Base-by-base conservation (phyloP, 2,329 filamentous ascomycete genomes). In the Dactylonectria estremocensis region DNA sequence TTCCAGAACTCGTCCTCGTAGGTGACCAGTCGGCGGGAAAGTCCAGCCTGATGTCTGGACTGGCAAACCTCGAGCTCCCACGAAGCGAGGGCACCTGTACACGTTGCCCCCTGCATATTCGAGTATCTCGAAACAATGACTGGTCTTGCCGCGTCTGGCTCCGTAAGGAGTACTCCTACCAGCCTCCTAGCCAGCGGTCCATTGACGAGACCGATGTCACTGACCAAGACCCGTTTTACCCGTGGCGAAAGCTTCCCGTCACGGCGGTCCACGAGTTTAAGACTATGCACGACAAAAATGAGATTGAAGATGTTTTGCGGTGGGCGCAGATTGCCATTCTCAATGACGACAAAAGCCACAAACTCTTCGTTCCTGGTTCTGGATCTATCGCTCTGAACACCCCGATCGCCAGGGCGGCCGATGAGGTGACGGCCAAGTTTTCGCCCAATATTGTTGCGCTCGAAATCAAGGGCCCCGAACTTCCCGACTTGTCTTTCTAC, bases 1-100 rank as follows among this genome's bases (percentile, higher is more conserved):
- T 97, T 0, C 94, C 95, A 0, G 93, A 94, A 72, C 90, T 97
- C 10, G 92, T 95, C 6, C 88, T 97, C 0, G 90, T 97, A 0
- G 95, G 95, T 0, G 94, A 97, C 55, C 95, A 97, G 75, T 93
- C 90, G 0, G 92, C 94, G 0, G 95, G 95, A 0, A 97, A 97
- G 77, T 94, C 91, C 0, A 94, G 83, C 31, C 76, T 88, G 5
- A 88, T 88, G 87, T 90, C 90, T 13, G 90, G 88, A 0, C 87
- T 93, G 53, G 85, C 87, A 0, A 92, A 91, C 4, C 91, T 96
- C 24, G 90, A 90, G 20, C 88, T 95, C 0, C 94, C 94, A 0
- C 86, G 92, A 2, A 89, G 87, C 46, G 87, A 88, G 4, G 92
- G 91, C 0, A 93, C 92, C 0, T 97, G 95, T 75, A 97, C 95